Evolutionary conservation across 2,329 filamentous ascomycete genomes (phyloP), one percentile per base, ranked within the genome.

Genomic region (Ophiostoma montium): DNA sequence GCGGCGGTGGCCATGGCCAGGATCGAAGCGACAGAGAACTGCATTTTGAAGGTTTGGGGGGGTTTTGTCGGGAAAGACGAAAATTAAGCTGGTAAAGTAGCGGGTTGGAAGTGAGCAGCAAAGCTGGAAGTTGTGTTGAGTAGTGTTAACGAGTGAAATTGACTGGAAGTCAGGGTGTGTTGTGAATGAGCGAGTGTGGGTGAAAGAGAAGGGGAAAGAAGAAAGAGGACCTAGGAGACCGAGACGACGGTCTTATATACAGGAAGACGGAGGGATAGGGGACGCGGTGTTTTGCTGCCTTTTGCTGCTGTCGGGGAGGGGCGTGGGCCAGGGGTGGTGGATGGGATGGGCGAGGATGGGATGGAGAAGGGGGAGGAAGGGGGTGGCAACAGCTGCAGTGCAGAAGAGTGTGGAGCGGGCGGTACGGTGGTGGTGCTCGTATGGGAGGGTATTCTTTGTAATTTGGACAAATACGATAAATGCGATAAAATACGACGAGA

Each of bases 21-120:
- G 57, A 74, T 59, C 63, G 69, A 65, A 60, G 71, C 71, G 62
- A 67, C 62, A 61, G 74, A 65, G 75, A 72, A 79, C 75, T 80
- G 76, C 77, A 81, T 81, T 64, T 78, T 80, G 74, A 69, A n/a
- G 68, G 68, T 67, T 65, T 65, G 56, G 62, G 62, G 66, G 66
- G 38, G 39, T 27, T 27, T 67, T 67, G 52, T 52, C 52, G 62
- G 60, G 60, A 62, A n/a, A 59, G 63, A 64, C 58, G 52, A 55
- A 57, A 43, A 33, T 50, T 52, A 44, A 43, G 36, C 12, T 42
- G 46, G 16, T 32, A 49, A 35, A 32, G 39, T 42, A 42, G 39
- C 39, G 21, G 35, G 45, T 43, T 30, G 31, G 38, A 49, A 46
- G 41, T n/a, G 43, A 42, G 33, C 43, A 54, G 60, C 55, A 55